Percentiles rank a stretch among this genome's conserved stretches.
Conservation (phyloP, 164 flowering plant genomes). For the Saururus chinensis region DNA sequence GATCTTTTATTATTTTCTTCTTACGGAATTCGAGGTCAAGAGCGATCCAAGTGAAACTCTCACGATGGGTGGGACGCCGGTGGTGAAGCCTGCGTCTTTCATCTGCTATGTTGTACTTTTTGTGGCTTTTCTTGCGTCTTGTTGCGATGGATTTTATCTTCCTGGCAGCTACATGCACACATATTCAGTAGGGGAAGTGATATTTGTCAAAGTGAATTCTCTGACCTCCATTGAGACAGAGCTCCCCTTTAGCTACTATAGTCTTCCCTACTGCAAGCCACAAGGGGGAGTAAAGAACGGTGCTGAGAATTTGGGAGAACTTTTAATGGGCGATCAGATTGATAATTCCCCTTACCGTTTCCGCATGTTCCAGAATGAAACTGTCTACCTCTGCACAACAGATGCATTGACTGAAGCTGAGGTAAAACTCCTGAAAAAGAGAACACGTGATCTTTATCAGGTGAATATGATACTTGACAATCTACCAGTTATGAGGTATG, state of each 20-base stretch:
- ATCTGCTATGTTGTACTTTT: not conserved
- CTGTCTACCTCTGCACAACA: conserved; percentile 23
- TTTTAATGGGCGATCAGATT: conserved; percentile 32
- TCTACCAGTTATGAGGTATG: conserved; percentile 34
- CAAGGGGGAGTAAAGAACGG: conserved; percentile 17
- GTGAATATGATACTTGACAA: conserved; percentile 43
- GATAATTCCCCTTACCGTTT: conserved; percentile 26
- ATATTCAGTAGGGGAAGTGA: conserved; percentile 10
- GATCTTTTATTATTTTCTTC: not conserved
- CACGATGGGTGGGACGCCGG: not conserved
- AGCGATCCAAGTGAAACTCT: not conserved
- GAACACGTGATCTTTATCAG: conserved; percentile 32
- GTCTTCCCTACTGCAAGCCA: conserved; percentile 25
- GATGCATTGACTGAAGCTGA: conserved; percentile 16
- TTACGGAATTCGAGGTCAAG: not conserved
- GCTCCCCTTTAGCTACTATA: conserved; percentile 24
- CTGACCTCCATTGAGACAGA: conserved; percentile 27
- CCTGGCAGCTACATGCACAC: conserved; percentile 32
- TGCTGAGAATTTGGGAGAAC: conserved; percentile 27
- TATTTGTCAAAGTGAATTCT: conserved; percentile 24
- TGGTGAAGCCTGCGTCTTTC: not conserved
- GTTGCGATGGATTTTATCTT: conserved; percentile 20
- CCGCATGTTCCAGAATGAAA: conserved; percentile 18
- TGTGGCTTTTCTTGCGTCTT: conserved; percentile 7
- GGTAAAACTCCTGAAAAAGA: conserved; percentile 23